phyloP scores from a whole-genome alignment of 2,329 filamentous ascomycete species.

The Chalaropsis ovoidea region DNA sequence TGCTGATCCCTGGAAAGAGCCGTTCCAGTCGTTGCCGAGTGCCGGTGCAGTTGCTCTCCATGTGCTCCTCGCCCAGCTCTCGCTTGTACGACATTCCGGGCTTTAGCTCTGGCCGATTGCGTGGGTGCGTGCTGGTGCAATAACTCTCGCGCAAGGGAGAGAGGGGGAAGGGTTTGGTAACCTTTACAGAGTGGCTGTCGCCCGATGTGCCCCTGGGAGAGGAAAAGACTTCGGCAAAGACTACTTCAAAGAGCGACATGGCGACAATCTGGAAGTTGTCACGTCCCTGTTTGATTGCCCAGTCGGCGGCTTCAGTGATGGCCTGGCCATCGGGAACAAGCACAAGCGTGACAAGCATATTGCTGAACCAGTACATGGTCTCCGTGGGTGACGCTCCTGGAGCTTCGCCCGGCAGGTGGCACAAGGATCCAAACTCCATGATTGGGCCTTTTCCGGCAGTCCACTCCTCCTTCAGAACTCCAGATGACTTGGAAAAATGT shows the following conservation, averaged over 20 bases:
- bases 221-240: slow-evolving; percentile 28
- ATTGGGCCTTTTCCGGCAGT: background rate
- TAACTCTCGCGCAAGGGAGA: background rate
- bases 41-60: background rate
- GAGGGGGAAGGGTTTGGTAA: background rate
- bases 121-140: slow-evolving; percentile 26
- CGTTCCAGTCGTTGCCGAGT: background rate
- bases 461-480: background rate
- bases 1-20: background rate
- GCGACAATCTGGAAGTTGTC: slow-evolving; percentile 27
- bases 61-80: background rate
- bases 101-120: slow-evolving; percentile 23
- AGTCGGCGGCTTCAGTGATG: slow-evolving; percentile 26
- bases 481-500: background rate
- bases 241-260: slow-evolving; percentile 27
- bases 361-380: slow-evolving; percentile 26
- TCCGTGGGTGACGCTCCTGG: slow-evolving; percentile 11
- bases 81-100: slow-evolving; percentile 2
- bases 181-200: background rate
- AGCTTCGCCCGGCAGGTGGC: background rate
- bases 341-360: slow-evolving; percentile 25
- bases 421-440: background rate
- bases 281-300: slow-evolving; percentile 26
- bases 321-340: slow-evolving; percentile 25
- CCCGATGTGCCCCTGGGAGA: slow-evolving; percentile 6